These are phyloP conservation scores for Moniliella sp. DNA, from an alignment of 1,284 basidiomycete genomes.

Conservation along the genomic window DNA sequence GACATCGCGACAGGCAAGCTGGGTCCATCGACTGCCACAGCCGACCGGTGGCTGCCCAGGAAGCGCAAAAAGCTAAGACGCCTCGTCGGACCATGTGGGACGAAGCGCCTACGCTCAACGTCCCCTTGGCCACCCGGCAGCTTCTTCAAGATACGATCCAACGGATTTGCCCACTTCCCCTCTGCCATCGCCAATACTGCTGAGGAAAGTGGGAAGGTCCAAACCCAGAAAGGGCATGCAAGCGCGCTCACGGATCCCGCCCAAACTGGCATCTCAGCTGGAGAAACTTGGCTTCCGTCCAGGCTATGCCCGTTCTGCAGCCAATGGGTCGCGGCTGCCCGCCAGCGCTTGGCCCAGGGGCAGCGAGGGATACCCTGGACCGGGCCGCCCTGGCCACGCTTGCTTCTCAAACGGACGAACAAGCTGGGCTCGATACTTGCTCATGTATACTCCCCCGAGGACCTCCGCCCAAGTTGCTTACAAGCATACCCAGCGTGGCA, in stretches of 20 bases:
- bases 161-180: conserved; percentile 37
- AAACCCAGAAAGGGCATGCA: background rate
- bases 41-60: background rate
- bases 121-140: too few species aligned
- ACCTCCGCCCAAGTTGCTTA: conserved; percentile 43
- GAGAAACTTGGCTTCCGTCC: conserved; percentile 15
- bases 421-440: conserved; percentile 55
- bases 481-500: too few species aligned
- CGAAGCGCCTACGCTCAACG: too few species aligned
- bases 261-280: background rate
- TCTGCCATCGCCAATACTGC: conserved; percentile 8
- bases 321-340: conserved; percentile 17
- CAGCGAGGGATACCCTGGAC: too few species aligned
- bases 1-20: too few species aligned
- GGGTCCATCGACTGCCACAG: too few species aligned
- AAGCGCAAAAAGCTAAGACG: conserved; percentile 7
- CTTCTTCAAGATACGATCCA: conserved; percentile 62
- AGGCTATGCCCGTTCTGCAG: conserved; percentile 19
- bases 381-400: background rate
- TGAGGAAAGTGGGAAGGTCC: conserved; percentile 5
- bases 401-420: conserved; percentile 29
- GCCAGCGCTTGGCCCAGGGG: conserved; percentile 6
- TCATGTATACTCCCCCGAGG: conserved; percentile 56
- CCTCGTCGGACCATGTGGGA: too few species aligned
- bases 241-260: background rate